Base-by-base conservation (phyloP, 192 early-diverging fungal genomes). In the Helicostylum pulchrum region DNA sequence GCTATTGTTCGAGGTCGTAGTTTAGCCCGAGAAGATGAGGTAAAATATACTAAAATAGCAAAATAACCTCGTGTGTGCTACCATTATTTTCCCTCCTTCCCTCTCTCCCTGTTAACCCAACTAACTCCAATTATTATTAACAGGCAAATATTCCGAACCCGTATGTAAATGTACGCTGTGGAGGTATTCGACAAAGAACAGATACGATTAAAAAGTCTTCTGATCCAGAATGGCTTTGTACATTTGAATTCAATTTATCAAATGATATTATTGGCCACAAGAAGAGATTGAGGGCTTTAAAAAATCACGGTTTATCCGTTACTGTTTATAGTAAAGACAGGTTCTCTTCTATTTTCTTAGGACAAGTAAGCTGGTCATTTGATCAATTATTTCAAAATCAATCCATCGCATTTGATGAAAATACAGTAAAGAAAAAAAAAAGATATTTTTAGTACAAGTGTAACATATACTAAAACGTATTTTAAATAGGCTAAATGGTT, bases 271-370 rank as follows among this genome's bases (percentile, higher is more conserved):
- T 39, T n/a, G 53, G 42, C 5, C 64, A 54, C 7, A 46, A 50
- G 11, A 46, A 14, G 6, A 17, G 61, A 48, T 39, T 76, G 53
- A 56, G 73, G 31, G 61, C 74, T 60, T 61, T 80, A 14, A 57
- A 72, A 26, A 66, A 77, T 12, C 45, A 71, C 8, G 61, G 71
- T 20, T 61, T 84, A 46, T 62, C 61, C 4, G 47, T 91, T 7
- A 75, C 78, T 39, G 78, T 88, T 15, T 90, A 83, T 78, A 85
- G 90, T 65, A 88, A 89, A 64, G 88, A 91, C 61, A 67, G 84
- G 46, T 80, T 90, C 50, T 58, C 68, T 20, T 82, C 80, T 7
- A 84, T 85, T 58, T 91, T 86, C 67, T 73, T 92, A 62, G 90
- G 90, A 0, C 74, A 82, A 52, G n/a, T 83, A 15, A 44, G 66